Percentiles rank a stretch among this genome's conserved stretches.
These are phyloP conservation scores for Pichia sp. DNA, from an alignment of 1,139 yeast genomes.

Conservation along the genomic window DNA sequence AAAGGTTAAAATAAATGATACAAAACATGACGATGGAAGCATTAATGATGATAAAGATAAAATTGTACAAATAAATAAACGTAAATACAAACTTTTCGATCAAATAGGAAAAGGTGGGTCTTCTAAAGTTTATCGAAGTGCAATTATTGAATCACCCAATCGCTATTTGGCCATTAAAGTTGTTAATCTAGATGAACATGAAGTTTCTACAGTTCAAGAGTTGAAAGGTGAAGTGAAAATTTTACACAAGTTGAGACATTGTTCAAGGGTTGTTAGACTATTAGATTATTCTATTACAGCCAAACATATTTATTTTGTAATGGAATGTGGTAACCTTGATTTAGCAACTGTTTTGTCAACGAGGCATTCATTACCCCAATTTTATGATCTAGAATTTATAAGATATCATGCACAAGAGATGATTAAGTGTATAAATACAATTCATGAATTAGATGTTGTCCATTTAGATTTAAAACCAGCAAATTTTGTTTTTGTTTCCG, in stretches of 20 bases:
- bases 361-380: constrained; percentile 33
- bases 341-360: constrained; percentile 73
- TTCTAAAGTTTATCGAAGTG: constrained; percentile 84
- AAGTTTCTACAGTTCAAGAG: constrained; percentile 63
- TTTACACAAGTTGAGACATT: constrained; percentile 51
- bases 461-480: constrained; percentile 97
- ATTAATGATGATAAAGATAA: neutral
- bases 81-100: constrained; percentile 68
- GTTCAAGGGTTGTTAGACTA: constrained; percentile 71
- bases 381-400: constrained; percentile 70
- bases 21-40: neutral
- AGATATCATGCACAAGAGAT: constrained; percentile 77
- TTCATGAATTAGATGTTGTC: constrained; percentile 82
- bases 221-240: constrained; percentile 89
- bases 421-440: constrained; percentile 78
- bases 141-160: constrained; percentile 36
- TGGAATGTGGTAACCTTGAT: constrained; percentile 96
- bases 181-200: constrained; percentile 77
- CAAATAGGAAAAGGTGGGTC: constrained; percentile 89
- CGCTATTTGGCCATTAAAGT: constrained; percentile 74
- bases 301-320: constrained; percentile 63
- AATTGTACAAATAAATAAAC: constrained; percentile 44
- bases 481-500: constrained; percentile 81
- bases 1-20: too few species aligned
- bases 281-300: constrained; percentile 67